Evolutionary conservation across 1,139 yeast genomes (phyloP).

Genomic region (Suhomyces coccinellae): DNA sequence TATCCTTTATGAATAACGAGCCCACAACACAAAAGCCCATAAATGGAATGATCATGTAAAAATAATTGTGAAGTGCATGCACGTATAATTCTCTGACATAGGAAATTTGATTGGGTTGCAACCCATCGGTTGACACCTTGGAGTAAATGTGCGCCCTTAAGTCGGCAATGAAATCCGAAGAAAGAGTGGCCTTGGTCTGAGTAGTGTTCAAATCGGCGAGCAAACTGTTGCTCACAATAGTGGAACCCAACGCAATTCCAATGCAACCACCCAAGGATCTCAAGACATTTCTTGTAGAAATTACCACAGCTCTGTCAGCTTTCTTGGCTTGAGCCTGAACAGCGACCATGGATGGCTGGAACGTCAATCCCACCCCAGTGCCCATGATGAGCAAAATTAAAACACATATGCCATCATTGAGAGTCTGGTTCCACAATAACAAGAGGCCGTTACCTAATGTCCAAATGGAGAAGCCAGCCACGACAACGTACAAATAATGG

Average conservation of each 20-base stretch:
- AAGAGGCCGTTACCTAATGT: conserved; percentile 39
- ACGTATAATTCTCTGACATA: conserved; percentile 35
- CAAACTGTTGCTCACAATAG: conserved; percentile 44
- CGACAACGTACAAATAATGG: conserved; percentile 43
- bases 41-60: conserved; percentile 44
- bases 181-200: conserved; percentile 8
- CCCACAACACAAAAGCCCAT: conserved; percentile 40
- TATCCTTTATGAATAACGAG: conserved; percentile 39
- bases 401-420: conserved; percentile 35
- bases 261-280: conserved; percentile 57
- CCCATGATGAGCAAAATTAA: conserved; percentile 46
- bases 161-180: conserved; percentile 18
- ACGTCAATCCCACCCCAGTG: conserved; percentile 50
- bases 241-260: conserved; percentile 48
- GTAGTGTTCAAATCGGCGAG: conserved; percentile 21
- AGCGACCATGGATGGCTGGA: conserved; percentile 59
- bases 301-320: conserved; percentile 56
- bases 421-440: conserved; percentile 31
- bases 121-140: conserved; percentile 27
- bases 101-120: conserved; percentile 25
- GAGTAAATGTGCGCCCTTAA: conserved; percentile 34
- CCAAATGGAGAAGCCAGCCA: conserved; percentile 48
- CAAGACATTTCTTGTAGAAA: conserved; percentile 52
- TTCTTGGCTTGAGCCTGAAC: conserved; percentile 53
- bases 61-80: conserved; percentile 39